Percentiles rank a stretch among this genome's conserved stretches.
Evolutionary conservation across 257 asterid species (phyloP).

Genomic region (Gentiana straminea): DNA sequence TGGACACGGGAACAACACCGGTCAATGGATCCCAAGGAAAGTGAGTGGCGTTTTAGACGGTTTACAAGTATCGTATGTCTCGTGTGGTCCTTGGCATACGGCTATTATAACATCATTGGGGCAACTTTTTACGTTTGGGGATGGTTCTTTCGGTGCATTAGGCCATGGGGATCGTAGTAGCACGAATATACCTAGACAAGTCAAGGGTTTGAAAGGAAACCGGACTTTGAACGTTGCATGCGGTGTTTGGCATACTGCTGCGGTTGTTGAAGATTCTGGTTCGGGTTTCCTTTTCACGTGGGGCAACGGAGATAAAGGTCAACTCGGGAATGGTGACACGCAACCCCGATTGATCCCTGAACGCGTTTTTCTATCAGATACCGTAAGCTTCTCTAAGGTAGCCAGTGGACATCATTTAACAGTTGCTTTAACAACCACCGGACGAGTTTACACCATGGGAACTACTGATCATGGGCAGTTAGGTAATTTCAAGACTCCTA

Average conservation of each 20-base stretch:
- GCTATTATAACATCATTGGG: constrained; percentile 52
- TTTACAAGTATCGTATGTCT: constrained; percentile 46
- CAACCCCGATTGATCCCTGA: constrained; percentile 42
- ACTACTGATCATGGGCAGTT: constrained; percentile 30
- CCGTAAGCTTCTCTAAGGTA: constrained; percentile 35
- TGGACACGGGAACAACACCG: constrained; percentile 55
- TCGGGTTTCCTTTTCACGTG: constrained; percentile 73
- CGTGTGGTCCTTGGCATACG: constrained; percentile 95
- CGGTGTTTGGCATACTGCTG: constrained; percentile 95
- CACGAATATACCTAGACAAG: constrained; percentile 46
- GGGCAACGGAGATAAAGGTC: constrained; percentile 82
- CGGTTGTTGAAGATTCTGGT: constrained; percentile 41
- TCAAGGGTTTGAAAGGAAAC: constrained; percentile 49
- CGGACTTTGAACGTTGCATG: constrained; percentile 52
- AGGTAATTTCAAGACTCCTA: constrained; percentile 35
- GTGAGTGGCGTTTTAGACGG: constrained; percentile 54
- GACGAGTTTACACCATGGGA: constrained; percentile 78
- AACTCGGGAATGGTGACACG: constrained; percentile 58
- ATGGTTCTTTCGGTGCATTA: constrained; percentile 79
- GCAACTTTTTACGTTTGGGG: constrained; percentile 71
- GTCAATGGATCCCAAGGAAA: constrained; percentile 80
- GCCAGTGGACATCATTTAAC: constrained; percentile 66
- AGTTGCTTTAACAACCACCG: constrained; percentile 44
- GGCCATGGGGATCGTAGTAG: constrained; percentile 58
- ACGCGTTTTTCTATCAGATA: constrained; percentile 29